These are phyloP conservation scores for Veloporphyrellus conicus DNA, from an alignment of 1,284 basidiomycete species.

Conservation along the genomic window DNA sequence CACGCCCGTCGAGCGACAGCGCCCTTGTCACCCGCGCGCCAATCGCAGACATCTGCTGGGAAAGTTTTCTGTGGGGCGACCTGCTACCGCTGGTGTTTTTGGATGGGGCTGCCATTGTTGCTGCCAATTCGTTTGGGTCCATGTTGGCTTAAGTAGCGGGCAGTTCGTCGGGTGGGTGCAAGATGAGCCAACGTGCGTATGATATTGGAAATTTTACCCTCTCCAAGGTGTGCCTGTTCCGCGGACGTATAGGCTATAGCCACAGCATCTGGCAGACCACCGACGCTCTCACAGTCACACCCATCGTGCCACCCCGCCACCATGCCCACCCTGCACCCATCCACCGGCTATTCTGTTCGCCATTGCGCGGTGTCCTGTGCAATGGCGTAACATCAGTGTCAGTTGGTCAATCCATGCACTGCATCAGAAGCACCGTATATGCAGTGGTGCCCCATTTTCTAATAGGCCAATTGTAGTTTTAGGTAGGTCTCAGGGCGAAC, in stretches of 20 bases:
- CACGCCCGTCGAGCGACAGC: slow-evolving; percentile 15
- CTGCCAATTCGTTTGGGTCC: slow-evolving; percentile 5
- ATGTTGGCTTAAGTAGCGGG: slow-evolving; percentile 15
- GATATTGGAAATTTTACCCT: background rate
- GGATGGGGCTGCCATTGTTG: slow-evolving; percentile 8
- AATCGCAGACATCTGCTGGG: slow-evolving; percentile 23
- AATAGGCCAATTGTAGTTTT: background rate
- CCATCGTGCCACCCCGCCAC: background rate
- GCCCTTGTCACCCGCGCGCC: slow-evolving; percentile 17
- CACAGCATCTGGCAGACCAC: too few relatives aligned
- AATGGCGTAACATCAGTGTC: background rate
- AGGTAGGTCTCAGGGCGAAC: background rate
- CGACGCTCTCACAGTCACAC: background rate
- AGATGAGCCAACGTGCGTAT: slow-evolving; percentile 21
- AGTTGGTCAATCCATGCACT: background rate
- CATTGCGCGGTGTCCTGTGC: background rate
- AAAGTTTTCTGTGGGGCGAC: slow-evolving; percentile 13
- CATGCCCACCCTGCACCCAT: background rate
- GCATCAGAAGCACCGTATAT: background rate
- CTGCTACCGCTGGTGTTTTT: slow-evolving; percentile 1
- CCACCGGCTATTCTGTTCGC: background rate
- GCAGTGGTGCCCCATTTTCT: background rate
- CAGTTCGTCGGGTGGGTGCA: background rate
- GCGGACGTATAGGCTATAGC: background rate
- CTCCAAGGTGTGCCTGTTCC: background rate